Percentiles rank a stretch among this genome's conserved stretches.
Evolutionary conservation across 768 basidiomycete species (phyloP).

Genomic region (Chalciporus chontae): DNA sequence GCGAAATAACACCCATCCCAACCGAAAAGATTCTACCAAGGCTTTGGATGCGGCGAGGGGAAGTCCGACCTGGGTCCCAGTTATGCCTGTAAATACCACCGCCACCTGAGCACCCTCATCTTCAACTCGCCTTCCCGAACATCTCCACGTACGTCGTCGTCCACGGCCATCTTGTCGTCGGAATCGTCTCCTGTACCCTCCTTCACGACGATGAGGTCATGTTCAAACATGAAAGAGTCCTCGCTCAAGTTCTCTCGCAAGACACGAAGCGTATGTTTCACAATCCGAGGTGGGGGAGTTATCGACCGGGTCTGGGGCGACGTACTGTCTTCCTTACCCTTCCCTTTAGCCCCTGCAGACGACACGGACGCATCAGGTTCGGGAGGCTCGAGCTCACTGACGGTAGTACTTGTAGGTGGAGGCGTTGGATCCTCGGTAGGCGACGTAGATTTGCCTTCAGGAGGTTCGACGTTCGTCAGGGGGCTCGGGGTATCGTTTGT

Average conservation of each 20-base stretch:
- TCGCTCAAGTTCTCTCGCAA: constrained; percentile 19
- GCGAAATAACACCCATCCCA: neutral
- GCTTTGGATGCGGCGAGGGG: too few relatives aligned
- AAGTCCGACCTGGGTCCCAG: too few relatives aligned
- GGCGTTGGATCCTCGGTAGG: neutral
- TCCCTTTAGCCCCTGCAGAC: neutral
- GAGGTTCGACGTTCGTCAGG: neutral
- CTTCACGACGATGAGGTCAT: constrained; percentile 16
- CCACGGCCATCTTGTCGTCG: constrained; percentile 15
- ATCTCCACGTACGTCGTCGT: neutral
- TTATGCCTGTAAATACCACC: constrained; percentile 17
- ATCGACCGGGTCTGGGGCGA: neutral
- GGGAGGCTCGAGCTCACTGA: constrained; percentile 4
- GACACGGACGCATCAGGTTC: neutral
- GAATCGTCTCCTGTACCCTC: neutral
- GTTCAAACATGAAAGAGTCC: constrained; percentile 22
- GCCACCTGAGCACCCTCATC: constrained; percentile 28
- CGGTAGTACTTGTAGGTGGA: neutral
- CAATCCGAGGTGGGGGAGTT: neutral
- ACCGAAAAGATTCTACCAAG: too few relatives aligned
- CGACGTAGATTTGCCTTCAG: neutral
- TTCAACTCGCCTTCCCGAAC: constrained; percentile 7
- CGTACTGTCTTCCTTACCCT: neutral
- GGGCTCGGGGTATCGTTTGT: neutral
- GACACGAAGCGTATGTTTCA: constrained; percentile 3